Evolutionary conservation across 495 filamentous ascomycete genomes (phyloP).

Genomic region (Penicillium nucicola): DNA sequence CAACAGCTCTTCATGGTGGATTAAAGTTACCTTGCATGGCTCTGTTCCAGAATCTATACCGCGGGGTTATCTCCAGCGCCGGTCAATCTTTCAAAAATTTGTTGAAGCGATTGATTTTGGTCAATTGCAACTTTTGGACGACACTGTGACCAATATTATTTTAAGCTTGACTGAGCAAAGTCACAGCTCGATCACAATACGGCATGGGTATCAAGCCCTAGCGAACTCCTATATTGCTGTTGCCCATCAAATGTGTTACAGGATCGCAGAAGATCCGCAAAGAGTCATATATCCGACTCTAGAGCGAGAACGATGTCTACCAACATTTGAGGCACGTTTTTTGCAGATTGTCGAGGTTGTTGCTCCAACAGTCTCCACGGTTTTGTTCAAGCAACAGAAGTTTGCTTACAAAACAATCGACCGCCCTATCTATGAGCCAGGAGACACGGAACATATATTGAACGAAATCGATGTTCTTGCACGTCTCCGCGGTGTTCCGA

Average conservation of each 20-base stretch:
- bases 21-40: constrained; percentile 10
- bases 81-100: constrained; percentile 3
- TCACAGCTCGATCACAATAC: constrained; percentile 4
- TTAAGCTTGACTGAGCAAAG: not conserved
- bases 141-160: not conserved
- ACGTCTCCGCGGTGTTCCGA: constrained; percentile 11
- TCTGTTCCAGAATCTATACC: constrained; percentile 1
- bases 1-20: no score
- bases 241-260: constrained; percentile 5
- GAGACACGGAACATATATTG: constrained; percentile 11
- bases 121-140: not conserved
- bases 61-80: constrained; percentile 8
- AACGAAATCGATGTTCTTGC: constrained; percentile 12
- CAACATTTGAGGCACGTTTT: constrained; percentile 5
- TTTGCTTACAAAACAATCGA: constrained; percentile 15
- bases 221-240: constrained; percentile 6
- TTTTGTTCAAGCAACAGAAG: not conserved
- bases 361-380: constrained; percentile 10
- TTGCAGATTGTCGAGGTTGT: constrained; percentile 3
- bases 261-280: constrained; percentile 8
- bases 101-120: constrained; percentile 8
- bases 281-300: constrained; percentile 12
- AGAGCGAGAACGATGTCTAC: constrained; percentile 5
- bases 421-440: constrained; percentile 11
- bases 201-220: not conserved